Evolutionary conservation across 306 rosid genomes (phyloP).

Genomic region (Comarum palustre): DNA sequence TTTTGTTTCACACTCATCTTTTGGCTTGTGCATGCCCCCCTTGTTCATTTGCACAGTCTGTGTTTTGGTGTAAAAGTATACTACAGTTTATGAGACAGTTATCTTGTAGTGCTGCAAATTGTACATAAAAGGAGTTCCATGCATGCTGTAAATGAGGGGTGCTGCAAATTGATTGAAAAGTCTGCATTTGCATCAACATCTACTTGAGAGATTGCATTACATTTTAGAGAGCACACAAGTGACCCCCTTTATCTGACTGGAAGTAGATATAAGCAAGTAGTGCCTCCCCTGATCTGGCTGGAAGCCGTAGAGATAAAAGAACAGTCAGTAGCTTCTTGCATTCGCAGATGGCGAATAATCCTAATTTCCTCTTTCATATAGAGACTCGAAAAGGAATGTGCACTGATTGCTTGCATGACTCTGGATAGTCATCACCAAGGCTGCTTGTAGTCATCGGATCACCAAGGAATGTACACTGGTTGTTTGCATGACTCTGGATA

Average conservation of each 20-base stretch:
- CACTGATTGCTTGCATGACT: background rate
- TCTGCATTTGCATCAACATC: background rate
- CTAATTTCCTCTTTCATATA: background rate
- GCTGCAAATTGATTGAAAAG: too few species aligned
- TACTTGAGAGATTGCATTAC: background rate
- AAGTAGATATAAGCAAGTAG: background rate
- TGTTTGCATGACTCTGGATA: too few species aligned
- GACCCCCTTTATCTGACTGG: background rate
- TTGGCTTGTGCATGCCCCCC: background rate
- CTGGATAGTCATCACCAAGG: too few species aligned
- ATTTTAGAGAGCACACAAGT: background rate
- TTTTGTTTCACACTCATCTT: background rate
- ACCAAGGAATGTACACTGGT: too few species aligned
- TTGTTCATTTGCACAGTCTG: background rate
- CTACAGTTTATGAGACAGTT: background rate
- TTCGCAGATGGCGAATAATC: background rate
- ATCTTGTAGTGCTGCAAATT: background rate
- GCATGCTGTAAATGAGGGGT: background rate
- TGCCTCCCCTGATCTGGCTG: background rate
- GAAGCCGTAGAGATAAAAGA: background rate
- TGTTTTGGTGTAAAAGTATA: background rate
- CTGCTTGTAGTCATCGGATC: constrained; percentile 43
- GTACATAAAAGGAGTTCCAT: background rate
- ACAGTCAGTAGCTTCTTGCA: background rate
- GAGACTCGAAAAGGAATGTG: background rate